Conservation (phyloP, 148 eudicot genomes). For the Mesembryanthemum crystallinum region DNA sequence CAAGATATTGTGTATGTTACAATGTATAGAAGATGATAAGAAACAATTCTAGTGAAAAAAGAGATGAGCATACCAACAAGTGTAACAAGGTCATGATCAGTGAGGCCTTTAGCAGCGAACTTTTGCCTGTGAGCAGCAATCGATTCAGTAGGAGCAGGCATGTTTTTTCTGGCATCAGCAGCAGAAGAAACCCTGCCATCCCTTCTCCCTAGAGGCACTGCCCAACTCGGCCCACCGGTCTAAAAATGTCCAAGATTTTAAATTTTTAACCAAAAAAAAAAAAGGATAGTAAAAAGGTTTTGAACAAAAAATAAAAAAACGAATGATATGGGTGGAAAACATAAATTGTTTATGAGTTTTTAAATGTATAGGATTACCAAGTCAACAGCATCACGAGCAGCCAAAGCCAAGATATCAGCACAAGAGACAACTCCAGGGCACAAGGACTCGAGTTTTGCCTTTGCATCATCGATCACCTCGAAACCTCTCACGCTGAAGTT, state of each 20-base stretch:
- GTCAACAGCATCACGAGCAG: constrained; percentile 72
- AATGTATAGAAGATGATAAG: neutral
- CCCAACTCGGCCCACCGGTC: constrained; percentile 79
- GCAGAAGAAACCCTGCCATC: constrained; percentile 60
- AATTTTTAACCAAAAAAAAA: no score
- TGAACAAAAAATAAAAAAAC: no score
- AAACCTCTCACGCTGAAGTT: constrained; percentile 63
- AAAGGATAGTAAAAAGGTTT: no score
- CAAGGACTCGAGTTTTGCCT: constrained; percentile 50
- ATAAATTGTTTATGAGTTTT: no score
- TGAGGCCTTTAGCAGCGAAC: constrained; percentile 69
- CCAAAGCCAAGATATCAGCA: constrained; percentile 77
- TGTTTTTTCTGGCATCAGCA: constrained; percentile 35
- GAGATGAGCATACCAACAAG: constrained; percentile 50
- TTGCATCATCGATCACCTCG: constrained; percentile 73
- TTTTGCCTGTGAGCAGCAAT: constrained; percentile 61
- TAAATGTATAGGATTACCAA: constrained; percentile 40
- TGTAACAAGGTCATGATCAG: constrained; percentile 74
- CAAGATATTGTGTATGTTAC: neutral
- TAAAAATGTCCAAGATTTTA: constrained; percentile 14
- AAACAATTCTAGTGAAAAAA: neutral
- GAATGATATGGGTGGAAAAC: no score
- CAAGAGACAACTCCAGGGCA: constrained; percentile 80
- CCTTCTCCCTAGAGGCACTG: constrained; percentile 72
- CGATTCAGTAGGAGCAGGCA: constrained; percentile 67